phyloP scores from a whole-genome alignment of 78 protist genomes.

The Speleostelium caveatum region DNA sequence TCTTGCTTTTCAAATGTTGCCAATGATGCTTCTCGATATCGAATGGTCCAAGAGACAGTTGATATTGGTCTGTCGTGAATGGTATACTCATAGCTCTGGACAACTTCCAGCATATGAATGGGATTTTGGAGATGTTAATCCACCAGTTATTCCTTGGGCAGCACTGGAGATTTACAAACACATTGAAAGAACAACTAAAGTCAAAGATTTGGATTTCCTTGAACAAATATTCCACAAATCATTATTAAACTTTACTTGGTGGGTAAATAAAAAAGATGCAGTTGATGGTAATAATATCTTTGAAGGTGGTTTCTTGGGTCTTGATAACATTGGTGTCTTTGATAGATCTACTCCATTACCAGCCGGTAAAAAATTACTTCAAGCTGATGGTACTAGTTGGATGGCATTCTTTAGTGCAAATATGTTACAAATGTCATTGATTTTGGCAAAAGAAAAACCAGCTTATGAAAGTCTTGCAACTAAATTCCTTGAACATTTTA shows the following conservation, averaged over 20 bases:
- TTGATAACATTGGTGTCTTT: constrained; percentile 84
- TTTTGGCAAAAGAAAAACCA: constrained; percentile 66
- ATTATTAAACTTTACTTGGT: constrained; percentile 90
- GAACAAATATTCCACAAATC: constrained; percentile 84
- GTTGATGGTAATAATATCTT: constrained; percentile 77
- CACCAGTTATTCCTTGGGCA: constrained; percentile 81
- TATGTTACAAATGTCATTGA: constrained; percentile 87
- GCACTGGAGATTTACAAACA: constrained; percentile 69
- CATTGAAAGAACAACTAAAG: constrained; percentile 32
- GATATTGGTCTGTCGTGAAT: constrained; percentile 78
- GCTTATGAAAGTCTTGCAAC: constrained; percentile 86
- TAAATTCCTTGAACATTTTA: constrained; percentile 90
- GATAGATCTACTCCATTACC: constrained; percentile 78
- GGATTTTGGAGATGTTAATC: constrained; percentile 81
- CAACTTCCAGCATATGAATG: constrained; percentile 87
- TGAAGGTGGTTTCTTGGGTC: constrained; percentile 76
- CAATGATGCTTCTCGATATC: constrained; percentile 78
- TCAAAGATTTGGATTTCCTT: constrained; percentile 64
- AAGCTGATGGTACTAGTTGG: constrained; percentile 91
- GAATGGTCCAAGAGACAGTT: constrained; percentile 88
- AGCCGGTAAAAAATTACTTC: constrained; percentile 68
- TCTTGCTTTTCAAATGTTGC: constrained; percentile 83
- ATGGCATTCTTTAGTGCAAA: constrained; percentile 86
- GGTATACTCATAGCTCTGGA: constrained; percentile 90
- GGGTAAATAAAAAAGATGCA: constrained; percentile 89